These are phyloP conservation scores for Pythium rhizo-oryzae DNA, from an alignment of 352 stramenopile species.

Conservation along the genomic window DNA sequence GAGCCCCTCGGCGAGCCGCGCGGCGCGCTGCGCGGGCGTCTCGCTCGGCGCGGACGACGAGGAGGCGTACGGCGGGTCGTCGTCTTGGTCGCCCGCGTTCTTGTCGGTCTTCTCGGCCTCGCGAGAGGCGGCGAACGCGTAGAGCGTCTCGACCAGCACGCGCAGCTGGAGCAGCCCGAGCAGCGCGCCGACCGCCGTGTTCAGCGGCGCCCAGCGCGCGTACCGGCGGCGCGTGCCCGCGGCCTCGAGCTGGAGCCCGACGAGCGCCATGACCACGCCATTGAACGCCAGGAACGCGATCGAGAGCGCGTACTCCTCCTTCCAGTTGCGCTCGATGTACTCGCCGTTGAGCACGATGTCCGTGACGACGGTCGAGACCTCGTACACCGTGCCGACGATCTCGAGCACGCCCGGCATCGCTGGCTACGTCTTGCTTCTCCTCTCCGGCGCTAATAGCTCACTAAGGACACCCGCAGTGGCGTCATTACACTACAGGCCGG, in stretches of 20 bases:
- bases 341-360: slow-evolving; percentile 75
- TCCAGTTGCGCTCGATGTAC: slow-evolving; percentile 71
- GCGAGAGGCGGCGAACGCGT: slow-evolving; percentile 26
- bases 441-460: background rate
- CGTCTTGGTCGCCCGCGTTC: background rate
- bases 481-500: no score
- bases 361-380: slow-evolving; percentile 69
- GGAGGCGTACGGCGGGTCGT: background rate
- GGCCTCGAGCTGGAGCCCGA: slow-evolving; percentile 55
- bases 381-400: slow-evolving; percentile 49
- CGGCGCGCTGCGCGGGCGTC: slow-evolving; percentile 10
- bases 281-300: slow-evolving; percentile 66
- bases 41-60: background rate
- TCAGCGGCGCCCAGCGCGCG: slow-evolving; percentile 27
- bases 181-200: slow-evolving; percentile 40
- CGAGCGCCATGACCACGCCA: slow-evolving; percentile 59
- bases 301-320: slow-evolving; percentile 75
- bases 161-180: slow-evolving; percentile 66
- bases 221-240: slow-evolving; percentile 42
- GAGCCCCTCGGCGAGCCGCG: slow-evolving; percentile 36
- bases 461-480: background rate
- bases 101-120: slow-evolving; percentile 11
- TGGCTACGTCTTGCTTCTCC: slow-evolving; percentile 1
- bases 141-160: slow-evolving; percentile 64
- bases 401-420: slow-evolving; percentile 39